Percentiles rank a stretch among this genome's conserved stretches.
These are phyloP conservation scores for Tylopilus balloui DNA, from an alignment of 768 basidiomycete genomes.

Conservation along the genomic window DNA sequence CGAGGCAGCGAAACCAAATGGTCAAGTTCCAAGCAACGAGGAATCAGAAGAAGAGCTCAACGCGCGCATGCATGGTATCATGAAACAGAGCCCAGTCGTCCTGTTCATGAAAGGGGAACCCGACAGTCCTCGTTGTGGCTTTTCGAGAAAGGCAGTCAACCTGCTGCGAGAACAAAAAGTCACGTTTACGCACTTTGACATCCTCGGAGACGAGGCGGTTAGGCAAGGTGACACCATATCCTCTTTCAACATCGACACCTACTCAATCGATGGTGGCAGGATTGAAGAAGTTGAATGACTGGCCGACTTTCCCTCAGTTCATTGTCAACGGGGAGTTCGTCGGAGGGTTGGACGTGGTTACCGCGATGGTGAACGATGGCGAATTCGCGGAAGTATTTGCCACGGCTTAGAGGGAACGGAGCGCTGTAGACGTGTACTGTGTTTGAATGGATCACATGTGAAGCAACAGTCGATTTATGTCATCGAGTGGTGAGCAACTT, in stretches of 20 bases:
- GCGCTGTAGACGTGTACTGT: background rate
- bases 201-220: slow-evolving; percentile 75
- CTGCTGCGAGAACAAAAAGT: slow-evolving; percentile 62
- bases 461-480: background rate
- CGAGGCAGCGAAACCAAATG: slow-evolving; percentile 10
- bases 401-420: background rate
- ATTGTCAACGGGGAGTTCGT: slow-evolving; percentile 88
- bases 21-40: slow-evolving; percentile 28
- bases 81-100: slow-evolving; percentile 76
- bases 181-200: slow-evolving; percentile 76
- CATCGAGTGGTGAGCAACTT: background rate
- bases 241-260: background rate
- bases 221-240: slow-evolving; percentile 56
- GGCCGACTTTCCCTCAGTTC: slow-evolving; percentile 88
- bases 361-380: slow-evolving; percentile 79
- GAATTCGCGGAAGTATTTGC: slow-evolving; percentile 56
- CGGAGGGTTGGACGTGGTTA: slow-evolving; percentile 90
- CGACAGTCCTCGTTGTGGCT: slow-evolving; percentile 75
- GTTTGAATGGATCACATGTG: slow-evolving; percentile 1
- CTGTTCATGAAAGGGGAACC: slow-evolving; percentile 92
- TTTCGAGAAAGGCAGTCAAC: slow-evolving; percentile 69
- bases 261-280: slow-evolving; percentile 36
- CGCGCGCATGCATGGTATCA: slow-evolving; percentile 59
- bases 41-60: slow-evolving; percentile 68
- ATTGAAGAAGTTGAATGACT: slow-evolving; percentile 74